These are phyloP conservation scores for Pythium sp. DNA, from an alignment of 352 stramenopile species.

Conservation along the genomic window DNA sequence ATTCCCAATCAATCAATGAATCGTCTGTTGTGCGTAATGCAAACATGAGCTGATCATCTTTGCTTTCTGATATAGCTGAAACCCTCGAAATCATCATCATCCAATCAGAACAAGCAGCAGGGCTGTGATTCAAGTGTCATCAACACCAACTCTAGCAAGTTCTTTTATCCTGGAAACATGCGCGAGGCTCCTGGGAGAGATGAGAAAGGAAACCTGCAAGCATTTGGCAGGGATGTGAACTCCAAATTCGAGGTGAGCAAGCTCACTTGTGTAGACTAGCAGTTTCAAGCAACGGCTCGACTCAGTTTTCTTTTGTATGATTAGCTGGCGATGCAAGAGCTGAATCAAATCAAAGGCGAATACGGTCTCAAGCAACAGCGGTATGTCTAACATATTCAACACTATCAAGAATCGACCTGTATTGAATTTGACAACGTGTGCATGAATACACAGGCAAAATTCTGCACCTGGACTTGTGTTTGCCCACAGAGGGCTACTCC, in stretches of 20 bases:
- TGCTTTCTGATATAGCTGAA: neutral
- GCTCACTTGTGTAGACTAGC: neutral
- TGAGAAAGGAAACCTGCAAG: neutral
- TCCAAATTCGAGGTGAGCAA: conserved; percentile 42
- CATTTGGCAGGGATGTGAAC: conserved; percentile 27
- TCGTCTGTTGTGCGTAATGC: neutral
- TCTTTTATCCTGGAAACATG: conserved; percentile 8
- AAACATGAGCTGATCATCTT: neutral
- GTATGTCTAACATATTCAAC: conserved; percentile 7
- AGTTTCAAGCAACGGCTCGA: too few relatives aligned
- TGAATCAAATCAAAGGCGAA: conserved; percentile 44
- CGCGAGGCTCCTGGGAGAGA: neutral
- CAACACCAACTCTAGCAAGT: conserved; percentile 2
- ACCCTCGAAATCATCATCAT: neutral
- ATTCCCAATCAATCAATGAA: neutral
- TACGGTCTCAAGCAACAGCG: conserved; percentile 35
- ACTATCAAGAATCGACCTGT: neutral
- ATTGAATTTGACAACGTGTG: neutral
- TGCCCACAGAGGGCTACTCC: neutral
- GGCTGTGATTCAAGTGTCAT: neutral
- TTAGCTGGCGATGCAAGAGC: conserved; percentile 46
- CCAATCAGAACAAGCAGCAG: neutral
- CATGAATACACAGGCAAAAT: conserved; percentile 19
- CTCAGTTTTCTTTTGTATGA: neutral
- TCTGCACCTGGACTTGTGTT: conserved; percentile 22